phyloP scores from a whole-genome alignment of 345 rosid genomes.

The Balakata baccata region DNA sequence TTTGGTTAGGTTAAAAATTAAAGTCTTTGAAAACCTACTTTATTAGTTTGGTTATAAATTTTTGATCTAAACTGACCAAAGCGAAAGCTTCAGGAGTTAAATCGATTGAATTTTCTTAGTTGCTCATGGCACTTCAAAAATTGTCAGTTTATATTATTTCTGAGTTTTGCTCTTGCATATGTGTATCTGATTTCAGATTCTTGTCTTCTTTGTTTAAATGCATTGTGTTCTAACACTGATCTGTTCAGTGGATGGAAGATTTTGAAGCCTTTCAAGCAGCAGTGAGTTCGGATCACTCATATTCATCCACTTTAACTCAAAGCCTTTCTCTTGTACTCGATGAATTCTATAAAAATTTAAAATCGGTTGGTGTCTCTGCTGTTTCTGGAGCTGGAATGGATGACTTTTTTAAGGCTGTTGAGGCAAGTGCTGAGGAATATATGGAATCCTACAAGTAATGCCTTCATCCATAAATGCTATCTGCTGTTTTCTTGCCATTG shows the following conservation, averaged over 20 bases:
- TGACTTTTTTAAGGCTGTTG: constrained; percentile 65
- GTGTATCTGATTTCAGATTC: not conserved
- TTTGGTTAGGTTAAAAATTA: no score
- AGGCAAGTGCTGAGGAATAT: constrained; percentile 65
- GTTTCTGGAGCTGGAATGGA: constrained; percentile 79
- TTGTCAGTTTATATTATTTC: not conserved
- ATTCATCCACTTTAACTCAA: constrained; percentile 59
- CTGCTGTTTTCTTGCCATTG: not conserved
- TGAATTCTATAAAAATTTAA: constrained; percentile 64
- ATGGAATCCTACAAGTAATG: constrained; percentile 71
- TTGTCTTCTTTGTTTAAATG: not conserved
- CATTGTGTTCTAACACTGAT: not conserved
- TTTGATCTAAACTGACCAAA: no score
- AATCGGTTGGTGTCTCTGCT: constrained; percentile 79
- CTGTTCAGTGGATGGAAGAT: constrained; percentile 77
- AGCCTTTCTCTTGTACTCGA: constrained; percentile 65
- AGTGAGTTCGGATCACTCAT: constrained; percentile 50
- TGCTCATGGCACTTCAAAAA: not conserved
- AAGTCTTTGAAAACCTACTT: no score
- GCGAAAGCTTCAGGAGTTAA: not conserved
- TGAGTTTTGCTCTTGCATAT: not conserved
- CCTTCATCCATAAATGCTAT: not conserved
- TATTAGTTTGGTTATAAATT: no score
- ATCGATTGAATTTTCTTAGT: not conserved
- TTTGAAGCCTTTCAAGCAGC: constrained; percentile 75